Evolutionary conservation across 208 protist species (phyloP).

Genomic region (Crithidia sp.): DNA sequence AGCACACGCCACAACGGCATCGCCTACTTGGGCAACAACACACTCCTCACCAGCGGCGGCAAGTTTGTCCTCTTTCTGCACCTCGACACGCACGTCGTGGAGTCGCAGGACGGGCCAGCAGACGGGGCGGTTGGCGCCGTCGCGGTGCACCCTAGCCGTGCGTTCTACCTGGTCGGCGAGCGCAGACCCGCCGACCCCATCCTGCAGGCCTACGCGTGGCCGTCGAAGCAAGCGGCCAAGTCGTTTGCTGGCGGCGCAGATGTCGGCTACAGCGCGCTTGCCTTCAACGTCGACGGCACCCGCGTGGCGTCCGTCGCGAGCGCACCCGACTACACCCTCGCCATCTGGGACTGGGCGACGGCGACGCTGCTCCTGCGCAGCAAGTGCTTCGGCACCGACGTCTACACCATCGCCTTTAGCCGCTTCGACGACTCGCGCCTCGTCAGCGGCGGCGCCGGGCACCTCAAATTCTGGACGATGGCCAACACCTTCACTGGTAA

Average conservation of each 20-base stretch:
- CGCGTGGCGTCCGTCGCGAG: slow-evolving; percentile 95
- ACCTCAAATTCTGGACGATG: slow-evolving; percentile 99
- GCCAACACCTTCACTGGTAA: slow-evolving; percentile 98
- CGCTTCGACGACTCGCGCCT: slow-evolving; percentile 91
- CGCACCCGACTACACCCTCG: slow-evolving; percentile 95
- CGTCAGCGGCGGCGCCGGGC: slow-evolving; percentile 93
- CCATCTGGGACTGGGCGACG: slow-evolving; percentile 95
- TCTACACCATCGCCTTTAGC: slow-evolving; percentile 94
- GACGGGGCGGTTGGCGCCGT: slow-evolving; percentile 70
- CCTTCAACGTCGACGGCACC: slow-evolving; percentile 88
- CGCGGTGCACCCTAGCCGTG: slow-evolving; percentile 67
- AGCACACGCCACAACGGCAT: slow-evolving; percentile 69
- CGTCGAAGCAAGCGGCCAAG: slow-evolving; percentile 50
- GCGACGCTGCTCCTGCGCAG: slow-evolving; percentile 91
- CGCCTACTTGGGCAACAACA: slow-evolving; percentile 54
- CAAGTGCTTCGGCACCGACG: slow-evolving; percentile 97
- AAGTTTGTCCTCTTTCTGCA: slow-evolving; percentile 89
- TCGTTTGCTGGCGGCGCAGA: slow-evolving; percentile 84
- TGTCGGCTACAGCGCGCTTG: slow-evolving; percentile 82
- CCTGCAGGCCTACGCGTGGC: slow-evolving; percentile 87
- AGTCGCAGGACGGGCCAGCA: slow-evolving; percentile 58
- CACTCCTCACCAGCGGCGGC: slow-evolving; percentile 72
- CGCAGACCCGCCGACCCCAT: slow-evolving; percentile 59
- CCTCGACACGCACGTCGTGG: slow-evolving; percentile 47
- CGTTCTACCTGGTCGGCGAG: slow-evolving; percentile 88